Evolutionary conservation across 2,329 filamentous ascomycete genomes (phyloP).

Genomic region (Fusarium bulbicola): DNA sequence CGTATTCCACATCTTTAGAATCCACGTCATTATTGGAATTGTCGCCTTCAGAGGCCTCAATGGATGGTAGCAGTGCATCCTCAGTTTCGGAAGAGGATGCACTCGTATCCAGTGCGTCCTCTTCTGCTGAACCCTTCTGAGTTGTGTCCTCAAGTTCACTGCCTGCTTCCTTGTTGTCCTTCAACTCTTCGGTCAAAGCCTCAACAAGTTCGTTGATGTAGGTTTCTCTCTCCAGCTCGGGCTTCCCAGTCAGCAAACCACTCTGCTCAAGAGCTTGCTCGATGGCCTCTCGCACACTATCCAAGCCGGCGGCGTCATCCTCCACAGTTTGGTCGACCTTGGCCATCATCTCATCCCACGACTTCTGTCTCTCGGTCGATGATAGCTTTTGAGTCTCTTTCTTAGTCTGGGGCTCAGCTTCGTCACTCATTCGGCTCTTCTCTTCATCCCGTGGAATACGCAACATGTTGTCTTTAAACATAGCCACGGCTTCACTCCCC

Average conservation of each 20-base stretch:
- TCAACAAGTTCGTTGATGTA: constrained; percentile 62
- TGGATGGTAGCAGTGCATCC: background rate
- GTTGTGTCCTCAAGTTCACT: constrained; percentile 25
- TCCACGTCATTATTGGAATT: background rate
- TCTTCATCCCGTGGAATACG: constrained; percentile 53
- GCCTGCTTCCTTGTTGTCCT: constrained; percentile 34
- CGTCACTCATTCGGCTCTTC: background rate
- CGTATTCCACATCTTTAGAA: background rate
- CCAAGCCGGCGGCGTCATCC: constrained; percentile 63
- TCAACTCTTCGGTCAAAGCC: constrained; percentile 53
- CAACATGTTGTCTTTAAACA: constrained; percentile 72
- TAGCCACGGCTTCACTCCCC: constrained; percentile 70
- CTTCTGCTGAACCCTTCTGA: constrained; percentile 3
- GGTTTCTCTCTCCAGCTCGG: constrained; percentile 55
- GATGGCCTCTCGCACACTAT: constrained; percentile 62
- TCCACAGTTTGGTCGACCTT: constrained; percentile 67
- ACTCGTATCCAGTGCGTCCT: background rate
- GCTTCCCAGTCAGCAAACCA: constrained; percentile 58
- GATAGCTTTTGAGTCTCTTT: constrained; percentile 17
- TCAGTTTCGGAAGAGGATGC: background rate
- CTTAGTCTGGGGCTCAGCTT: constrained; percentile 13
- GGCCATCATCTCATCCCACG: constrained; percentile 64
- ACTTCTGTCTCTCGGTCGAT: constrained; percentile 45
- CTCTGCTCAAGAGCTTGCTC: constrained; percentile 64
- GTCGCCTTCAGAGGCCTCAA: background rate